Conservation (phyloP, 2,329 filamentous ascomycete genomes). For the Trichoderma polysporum region DNA sequence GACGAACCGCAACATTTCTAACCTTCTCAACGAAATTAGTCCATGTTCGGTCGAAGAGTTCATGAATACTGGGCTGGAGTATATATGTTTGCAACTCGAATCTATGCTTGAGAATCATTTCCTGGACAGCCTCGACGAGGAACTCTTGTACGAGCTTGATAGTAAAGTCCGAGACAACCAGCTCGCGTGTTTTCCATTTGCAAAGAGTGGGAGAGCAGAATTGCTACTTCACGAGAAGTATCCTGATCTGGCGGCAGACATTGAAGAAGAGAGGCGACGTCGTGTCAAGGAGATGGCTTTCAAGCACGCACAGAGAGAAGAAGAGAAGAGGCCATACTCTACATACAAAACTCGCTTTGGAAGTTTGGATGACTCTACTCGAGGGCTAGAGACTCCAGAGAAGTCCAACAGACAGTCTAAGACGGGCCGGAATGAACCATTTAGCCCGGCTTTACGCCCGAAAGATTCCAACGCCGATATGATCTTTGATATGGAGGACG, state of each 20-base stretch:
- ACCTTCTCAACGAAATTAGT: conserved; percentile 80
- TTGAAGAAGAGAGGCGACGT: conserved; percentile 66
- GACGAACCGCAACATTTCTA: conserved; percentile 81
- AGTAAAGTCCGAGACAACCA: conserved; percentile 80
- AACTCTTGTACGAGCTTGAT: conserved; percentile 80
- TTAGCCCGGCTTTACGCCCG: conserved; percentile 66
- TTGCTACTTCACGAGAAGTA: conserved; percentile 62
- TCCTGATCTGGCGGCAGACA: conserved; percentile 61
- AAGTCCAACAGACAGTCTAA: conserved; percentile 49
- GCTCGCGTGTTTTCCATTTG: conserved; percentile 71
- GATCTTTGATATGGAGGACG: conserved; percentile 94
- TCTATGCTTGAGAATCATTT: conserved; percentile 87
- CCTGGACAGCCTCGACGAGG: conserved; percentile 80
- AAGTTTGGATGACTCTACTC: conserved; percentile 62
- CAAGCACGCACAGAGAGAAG: conserved; percentile 60
- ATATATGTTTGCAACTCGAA: conserved; percentile 88
- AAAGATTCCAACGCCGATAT: conserved; percentile 71
- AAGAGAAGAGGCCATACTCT: conserved; percentile 61
- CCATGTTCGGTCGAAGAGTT: conserved; percentile 81
- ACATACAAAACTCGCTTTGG: conserved; percentile 61
- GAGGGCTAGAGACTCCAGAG: conserved; percentile 42
- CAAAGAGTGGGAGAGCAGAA: conserved; percentile 72
- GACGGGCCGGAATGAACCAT: conserved; percentile 51
- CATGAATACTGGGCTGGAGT: conserved; percentile 84
- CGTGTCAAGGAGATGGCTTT: conserved; percentile 77